A percentile compares a stretch with the other conserved stretches of the same genome.
Conservation (phyloP, 345 rosid genomes). For the Populus davidiana region DNA sequence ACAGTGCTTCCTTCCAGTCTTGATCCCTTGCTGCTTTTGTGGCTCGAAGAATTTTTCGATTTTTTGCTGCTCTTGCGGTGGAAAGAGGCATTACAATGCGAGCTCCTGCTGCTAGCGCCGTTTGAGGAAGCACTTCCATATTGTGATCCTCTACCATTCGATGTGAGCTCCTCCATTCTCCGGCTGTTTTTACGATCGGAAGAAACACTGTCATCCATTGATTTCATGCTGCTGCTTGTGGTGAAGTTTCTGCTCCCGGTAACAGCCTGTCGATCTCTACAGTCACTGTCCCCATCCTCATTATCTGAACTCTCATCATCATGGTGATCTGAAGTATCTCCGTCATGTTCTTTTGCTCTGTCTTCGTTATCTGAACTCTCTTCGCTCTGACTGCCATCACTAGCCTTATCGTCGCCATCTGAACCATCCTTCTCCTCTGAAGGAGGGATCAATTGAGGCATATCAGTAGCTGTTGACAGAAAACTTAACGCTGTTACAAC, state of each 20-base stretch:
- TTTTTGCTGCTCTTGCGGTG: neutral
- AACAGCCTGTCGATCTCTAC: too few relatives aligned
- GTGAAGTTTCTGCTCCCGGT: too few relatives aligned
- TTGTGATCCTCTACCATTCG: neutral
- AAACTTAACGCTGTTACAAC: conserved; percentile 66
- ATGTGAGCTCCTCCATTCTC: neutral
- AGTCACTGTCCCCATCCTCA: too few relatives aligned
- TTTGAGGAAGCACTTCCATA: neutral
- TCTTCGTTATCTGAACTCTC: neutral
- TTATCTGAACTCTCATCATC: neutral
- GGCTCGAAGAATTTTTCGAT: neutral
- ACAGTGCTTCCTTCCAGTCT: neutral
- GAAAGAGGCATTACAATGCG: neutral
- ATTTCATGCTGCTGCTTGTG: neutral
- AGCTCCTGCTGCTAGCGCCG: neutral
- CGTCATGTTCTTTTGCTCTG: neutral
- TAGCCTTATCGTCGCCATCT: neutral
- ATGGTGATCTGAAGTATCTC: neutral
- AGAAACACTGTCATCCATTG: neutral
- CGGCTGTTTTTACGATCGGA: neutral
- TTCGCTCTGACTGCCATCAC: neutral
- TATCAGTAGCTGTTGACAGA: conserved; percentile 33
- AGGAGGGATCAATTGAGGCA: neutral
- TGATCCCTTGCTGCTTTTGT: neutral
- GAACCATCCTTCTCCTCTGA: conserved; percentile 4